These are phyloP conservation scores for Purshia tridentata DNA, from an alignment of 306 rosid species.

Conservation along the genomic window DNA sequence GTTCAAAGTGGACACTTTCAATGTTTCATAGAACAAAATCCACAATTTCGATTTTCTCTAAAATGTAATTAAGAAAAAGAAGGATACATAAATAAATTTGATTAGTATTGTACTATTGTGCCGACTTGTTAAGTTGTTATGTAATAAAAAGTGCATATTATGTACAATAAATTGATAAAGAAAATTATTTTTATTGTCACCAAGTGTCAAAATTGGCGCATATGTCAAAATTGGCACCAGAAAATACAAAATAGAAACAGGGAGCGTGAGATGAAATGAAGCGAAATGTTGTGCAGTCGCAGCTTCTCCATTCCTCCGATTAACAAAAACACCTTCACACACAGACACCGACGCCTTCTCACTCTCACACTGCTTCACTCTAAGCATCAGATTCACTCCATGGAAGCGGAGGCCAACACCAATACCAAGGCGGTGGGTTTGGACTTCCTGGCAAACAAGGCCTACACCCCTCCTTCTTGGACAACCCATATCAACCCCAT, in stretches of 20 bases:
- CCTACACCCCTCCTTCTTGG: conserved; percentile 79
- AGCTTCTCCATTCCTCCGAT: background rate
- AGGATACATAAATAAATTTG: too few species aligned
- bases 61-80: too few species aligned
- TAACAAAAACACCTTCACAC: background rate
- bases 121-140: too few species aligned
- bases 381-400: conserved; percentile 3
- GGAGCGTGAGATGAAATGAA: background rate
- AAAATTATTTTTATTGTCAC: too few species aligned
- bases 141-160: too few species aligned
- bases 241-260: background rate
- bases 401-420: conserved; percentile 33
- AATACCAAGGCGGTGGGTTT: conserved; percentile 12
- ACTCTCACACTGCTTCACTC: background rate
- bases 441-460: conserved; percentile 50
- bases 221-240: background rate
- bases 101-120: too few species aligned
- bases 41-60: too few species aligned
- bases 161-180: too few species aligned
- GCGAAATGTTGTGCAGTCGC: conserved; percentile 26
- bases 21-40: too few species aligned
- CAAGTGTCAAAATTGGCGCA: background rate
- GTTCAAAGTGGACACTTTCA: too few species aligned
- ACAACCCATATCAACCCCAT: conserved; percentile 70
- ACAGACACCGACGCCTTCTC: conserved; percentile 2